Percentiles rank a stretch among this genome's conserved stretches.
Evolutionary conservation across 305 asterid species (phyloP).

Genomic region (Fraxinus floribunda): DNA sequence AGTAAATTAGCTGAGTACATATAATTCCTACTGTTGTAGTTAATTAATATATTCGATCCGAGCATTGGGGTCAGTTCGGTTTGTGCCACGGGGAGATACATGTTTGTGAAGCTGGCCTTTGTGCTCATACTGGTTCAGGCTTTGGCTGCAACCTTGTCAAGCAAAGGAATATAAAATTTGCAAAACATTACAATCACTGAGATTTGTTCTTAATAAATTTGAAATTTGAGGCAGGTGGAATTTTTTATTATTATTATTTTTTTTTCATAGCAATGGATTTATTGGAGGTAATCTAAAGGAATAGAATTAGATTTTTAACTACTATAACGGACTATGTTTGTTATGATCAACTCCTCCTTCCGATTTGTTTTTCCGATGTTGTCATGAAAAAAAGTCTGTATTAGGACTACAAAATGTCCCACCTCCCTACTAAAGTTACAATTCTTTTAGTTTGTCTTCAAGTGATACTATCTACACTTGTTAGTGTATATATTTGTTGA

Average conservation of each 20-base stretch:
- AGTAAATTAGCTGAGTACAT: conserved; percentile 16
- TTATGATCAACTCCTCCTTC: too few species aligned
- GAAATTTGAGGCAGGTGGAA: background rate
- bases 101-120: background rate
- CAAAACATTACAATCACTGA: background rate
- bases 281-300: background rate
- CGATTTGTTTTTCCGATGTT: too few species aligned
- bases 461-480: too few species aligned
- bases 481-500: too few species aligned
- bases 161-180: background rate
- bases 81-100: background rate
- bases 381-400: background rate
- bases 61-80: background rate
- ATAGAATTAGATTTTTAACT: too few species aligned
- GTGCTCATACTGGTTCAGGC: background rate
- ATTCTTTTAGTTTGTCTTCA: too few species aligned
- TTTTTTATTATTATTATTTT: too few species aligned
- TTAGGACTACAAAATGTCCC: too few species aligned
- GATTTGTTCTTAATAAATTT: background rate
- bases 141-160: background rate
- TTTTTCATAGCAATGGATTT: background rate
- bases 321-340: too few species aligned
- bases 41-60: conserved; percentile 11
- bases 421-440: too few species aligned
- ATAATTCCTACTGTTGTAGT: conserved; percentile 9